Percentiles rank a stretch among this genome's conserved stretches.
These are phyloP conservation scores for Panellus pusillus DNA, from an alignment of 768 basidiomycete species.

Conservation along the genomic window DNA sequence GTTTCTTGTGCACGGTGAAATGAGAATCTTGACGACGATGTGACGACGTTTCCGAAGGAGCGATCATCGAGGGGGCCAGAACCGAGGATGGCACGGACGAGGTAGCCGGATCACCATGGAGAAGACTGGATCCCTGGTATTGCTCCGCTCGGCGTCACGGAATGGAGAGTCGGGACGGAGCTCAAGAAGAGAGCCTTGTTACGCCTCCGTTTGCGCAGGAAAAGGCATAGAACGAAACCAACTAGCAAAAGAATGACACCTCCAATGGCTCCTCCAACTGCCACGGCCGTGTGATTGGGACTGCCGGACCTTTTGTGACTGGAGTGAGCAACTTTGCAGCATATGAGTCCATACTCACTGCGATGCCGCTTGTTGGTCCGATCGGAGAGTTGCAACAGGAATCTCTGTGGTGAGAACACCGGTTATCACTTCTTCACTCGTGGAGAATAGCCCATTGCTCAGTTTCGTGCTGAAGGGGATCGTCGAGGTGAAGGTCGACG, in stretches of 20 bases:
- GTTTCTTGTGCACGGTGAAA: constrained; percentile 11
- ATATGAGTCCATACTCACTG: background rate
- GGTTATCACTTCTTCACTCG: background rate
- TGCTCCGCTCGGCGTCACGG: constrained; percentile 11
- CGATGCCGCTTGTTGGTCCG: background rate
- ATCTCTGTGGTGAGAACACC: background rate
- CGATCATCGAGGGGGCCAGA: constrained; percentile 13
- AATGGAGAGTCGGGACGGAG: constrained; percentile 18
- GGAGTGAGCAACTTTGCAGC: background rate
- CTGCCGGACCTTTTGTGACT: background rate
- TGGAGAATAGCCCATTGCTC: background rate
- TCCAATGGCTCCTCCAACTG: constrained; percentile 5
- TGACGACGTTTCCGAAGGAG: constrained; percentile 1
- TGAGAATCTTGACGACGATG: background rate
- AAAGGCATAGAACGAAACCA: constrained; percentile 9
- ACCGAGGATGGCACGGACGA: background rate
- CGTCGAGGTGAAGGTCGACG: background rate
- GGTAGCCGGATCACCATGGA: constrained; percentile 10
- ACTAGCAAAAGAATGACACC: constrained; percentile 5
- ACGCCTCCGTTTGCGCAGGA: constrained; percentile 17
- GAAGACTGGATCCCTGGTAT: constrained; percentile 12
- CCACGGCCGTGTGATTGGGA: background rate
- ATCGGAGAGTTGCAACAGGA: background rate
- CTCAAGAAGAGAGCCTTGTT: constrained; percentile 18
- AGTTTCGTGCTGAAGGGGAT: background rate